Percentiles rank a stretch among this genome's conserved stretches.
Conservation (phyloP, 2,329 filamentous ascomycete species). For the Fusarium buharicum region DNA sequence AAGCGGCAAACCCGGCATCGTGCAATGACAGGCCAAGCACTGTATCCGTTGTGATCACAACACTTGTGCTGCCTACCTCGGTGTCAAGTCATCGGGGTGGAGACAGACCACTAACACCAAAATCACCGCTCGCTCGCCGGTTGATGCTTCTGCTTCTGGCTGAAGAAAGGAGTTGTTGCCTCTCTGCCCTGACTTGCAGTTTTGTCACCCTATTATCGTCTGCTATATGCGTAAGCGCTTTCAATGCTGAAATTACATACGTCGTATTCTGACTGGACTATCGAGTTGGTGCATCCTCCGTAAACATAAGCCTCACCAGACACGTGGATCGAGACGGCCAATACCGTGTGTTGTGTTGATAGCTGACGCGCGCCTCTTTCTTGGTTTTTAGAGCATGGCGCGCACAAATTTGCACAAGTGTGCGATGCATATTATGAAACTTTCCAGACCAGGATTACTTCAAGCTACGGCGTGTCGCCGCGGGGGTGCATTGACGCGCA, state of each 20-base stretch:
- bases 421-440: conserved; percentile 18
- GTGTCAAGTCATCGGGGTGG: conserved; percentile 6
- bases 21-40: not conserved
- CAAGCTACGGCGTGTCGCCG: not conserved
- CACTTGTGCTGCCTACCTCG: conserved; percentile 3
- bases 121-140: conserved; percentile 11
- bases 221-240: conserved; percentile 3
- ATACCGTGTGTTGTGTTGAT: conserved; percentile 3
- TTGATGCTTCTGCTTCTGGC: not conserved
- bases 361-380: conserved; percentile 25
- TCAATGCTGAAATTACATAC: conserved; percentile 2
- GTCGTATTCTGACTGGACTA: conserved; percentile 12
- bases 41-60: not conserved
- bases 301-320: conserved; percentile 12
- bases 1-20: not conserved
- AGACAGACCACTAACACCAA: conserved; percentile 24
- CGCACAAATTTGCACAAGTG: conserved; percentile 16
- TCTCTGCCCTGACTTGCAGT: not conserved
- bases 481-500: conserved; percentile 35
- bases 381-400: not conserved
- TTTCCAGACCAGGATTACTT: not conserved
- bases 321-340: conserved; percentile 31
- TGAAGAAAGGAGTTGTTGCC: not conserved
- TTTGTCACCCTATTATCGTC: not conserved
- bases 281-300: conserved; percentile 14